Evolutionary conservation across 176 grass and related monocot genomes (phyloP).

Genomic region (Ananas comosus): DNA sequence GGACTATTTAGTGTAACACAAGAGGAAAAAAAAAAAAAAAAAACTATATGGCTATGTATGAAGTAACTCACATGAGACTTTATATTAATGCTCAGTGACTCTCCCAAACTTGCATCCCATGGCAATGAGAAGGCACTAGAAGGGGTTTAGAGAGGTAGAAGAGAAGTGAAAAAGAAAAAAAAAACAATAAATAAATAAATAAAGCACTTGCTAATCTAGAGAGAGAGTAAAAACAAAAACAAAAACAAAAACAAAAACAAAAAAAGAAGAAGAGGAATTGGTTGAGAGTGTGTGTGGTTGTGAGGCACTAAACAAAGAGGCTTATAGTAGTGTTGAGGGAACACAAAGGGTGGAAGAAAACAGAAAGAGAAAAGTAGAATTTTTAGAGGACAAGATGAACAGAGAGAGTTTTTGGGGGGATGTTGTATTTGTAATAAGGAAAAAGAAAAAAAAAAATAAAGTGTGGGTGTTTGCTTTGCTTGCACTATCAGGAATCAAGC

Average conservation of each 20-base stretch:
- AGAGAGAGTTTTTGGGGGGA: constrained; percentile 21
- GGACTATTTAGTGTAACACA: neutral
- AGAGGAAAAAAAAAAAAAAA: neutral
- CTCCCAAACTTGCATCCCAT: constrained; percentile 2
- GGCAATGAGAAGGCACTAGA: neutral
- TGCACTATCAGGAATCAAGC: constrained; percentile 98
- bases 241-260: constrained; percentile 13
- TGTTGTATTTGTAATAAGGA: constrained; percentile 16
- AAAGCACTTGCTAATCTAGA: too few relatives aligned
- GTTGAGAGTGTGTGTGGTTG: constrained; percentile 1
- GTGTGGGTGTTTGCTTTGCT: constrained; percentile 82
- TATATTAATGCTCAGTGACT: neutral
- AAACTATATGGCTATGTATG: neutral
- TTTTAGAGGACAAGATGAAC: constrained; percentile 22
- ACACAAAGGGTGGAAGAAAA: constrained; percentile 14
- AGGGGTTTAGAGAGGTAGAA: neutral
- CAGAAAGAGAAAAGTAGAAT: constrained; percentile 42
- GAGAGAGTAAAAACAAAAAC: neutral
- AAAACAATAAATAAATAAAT: too few relatives aligned
- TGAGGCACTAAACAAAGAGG: constrained; percentile 7
- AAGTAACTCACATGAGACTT: neutral
- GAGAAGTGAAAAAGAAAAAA: neutral
- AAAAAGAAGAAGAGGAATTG: constrained; percentile 16
- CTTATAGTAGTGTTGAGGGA: constrained; percentile 5
- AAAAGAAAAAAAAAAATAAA: constrained; percentile 28